Evolutionary conservation across 495 filamentous ascomycete species (phyloP), one percentile per base, ranked within the genome.

Genomic region (Tetracladium marchalianum): DNA sequence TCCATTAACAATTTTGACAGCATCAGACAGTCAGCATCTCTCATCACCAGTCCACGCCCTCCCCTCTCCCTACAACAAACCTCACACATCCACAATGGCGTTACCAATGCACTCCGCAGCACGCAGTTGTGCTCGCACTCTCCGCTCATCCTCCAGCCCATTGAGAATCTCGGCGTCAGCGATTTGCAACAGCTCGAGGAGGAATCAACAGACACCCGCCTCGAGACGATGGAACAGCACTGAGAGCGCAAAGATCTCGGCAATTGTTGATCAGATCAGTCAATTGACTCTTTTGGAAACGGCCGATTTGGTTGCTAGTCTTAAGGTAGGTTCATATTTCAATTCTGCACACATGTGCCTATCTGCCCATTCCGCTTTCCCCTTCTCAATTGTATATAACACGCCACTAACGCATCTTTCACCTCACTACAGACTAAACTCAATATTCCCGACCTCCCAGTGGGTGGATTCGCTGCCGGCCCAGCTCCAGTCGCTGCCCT

Each of bases 221-320:
- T 12, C 42, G 18, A 44, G 45, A 53, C 70, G 85, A 73, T 82
- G 81, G 76, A 77, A 82, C 62, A 82, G 86, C 42, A 85, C 84
- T 46, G 78, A 82, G 43, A 89, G 83, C 66, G 87, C 92, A 22
- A 97, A 97, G 75, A 92, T 99, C 56, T 55, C 78, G 42, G 76
- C 75, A 41, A 97, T 99, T 57, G 92, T 99, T 48, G 92, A 97
- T 66, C 89, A 97, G 65, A 97, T 99, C 61, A 90, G 89, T 67
- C 80, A 88, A 80, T 84, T 99, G 76, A 99, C 89, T 15, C 73
- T 99, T 46, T 67, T 99, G 57, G 93, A 99, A 75, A 99, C 93
- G 6, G 90, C 93, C 35, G 90, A 96, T 62, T 71, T 99, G 15
- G 92, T 99, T 24, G 76, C 89, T 34, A 85, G 77, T 60, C 69